phyloP scores from a whole-genome alignment of 2,329 filamentous ascomycete species.

The Fusarium chlamydosporum region DNA sequence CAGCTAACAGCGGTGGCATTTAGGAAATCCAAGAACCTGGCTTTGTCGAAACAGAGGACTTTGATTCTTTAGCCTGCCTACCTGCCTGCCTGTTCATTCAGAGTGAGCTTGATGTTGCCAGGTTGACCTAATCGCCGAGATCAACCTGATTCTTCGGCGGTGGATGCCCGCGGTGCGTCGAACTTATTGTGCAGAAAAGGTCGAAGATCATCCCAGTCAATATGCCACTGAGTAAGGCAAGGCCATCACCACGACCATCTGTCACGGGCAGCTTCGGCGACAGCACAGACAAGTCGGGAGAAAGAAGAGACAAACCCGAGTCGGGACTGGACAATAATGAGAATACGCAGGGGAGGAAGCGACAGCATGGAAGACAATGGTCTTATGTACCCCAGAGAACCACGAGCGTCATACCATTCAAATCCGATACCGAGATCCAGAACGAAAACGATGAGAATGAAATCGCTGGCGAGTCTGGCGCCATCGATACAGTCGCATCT shows the following conservation, averaged over 20 bases:
- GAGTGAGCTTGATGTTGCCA: slow-evolving; percentile 21
- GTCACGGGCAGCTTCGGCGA: slow-evolving; percentile 33
- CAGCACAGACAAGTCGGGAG: slow-evolving; percentile 25
- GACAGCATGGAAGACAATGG: slow-evolving; percentile 35
- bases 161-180: slow-evolving; percentile 31
- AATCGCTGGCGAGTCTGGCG: slow-evolving; percentile 22
- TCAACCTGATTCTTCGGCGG: slow-evolving; percentile 31
- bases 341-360: slow-evolving; percentile 23
- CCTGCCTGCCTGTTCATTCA: slow-evolving; percentile 15
- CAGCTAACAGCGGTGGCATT: slow-evolving; percentile 39
- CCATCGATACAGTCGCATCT: slow-evolving; percentile 22
- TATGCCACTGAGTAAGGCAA: slow-evolving; percentile 48
- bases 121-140: slow-evolving; percentile 18
- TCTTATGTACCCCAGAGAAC: slow-evolving; percentile 14
- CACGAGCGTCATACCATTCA: slow-evolving; percentile 17
- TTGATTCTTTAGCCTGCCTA: slow-evolving; percentile 3
- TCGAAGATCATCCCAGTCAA: slow-evolving; percentile 5
- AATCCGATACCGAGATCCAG: slow-evolving; percentile 2
- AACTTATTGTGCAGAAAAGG: slow-evolving; percentile 16
- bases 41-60: slow-evolving; percentile 19
- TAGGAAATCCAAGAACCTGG: slow-evolving; percentile 29
- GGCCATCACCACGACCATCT: slow-evolving; percentile 39
- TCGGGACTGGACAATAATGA: slow-evolving; percentile 26
- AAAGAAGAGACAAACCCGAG: slow-evolving; percentile 13
- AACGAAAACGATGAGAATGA: slow-evolving; percentile 21